Conservation (phyloP, 352 stramenopile species). For the Phytophthora colocasiae region DNA sequence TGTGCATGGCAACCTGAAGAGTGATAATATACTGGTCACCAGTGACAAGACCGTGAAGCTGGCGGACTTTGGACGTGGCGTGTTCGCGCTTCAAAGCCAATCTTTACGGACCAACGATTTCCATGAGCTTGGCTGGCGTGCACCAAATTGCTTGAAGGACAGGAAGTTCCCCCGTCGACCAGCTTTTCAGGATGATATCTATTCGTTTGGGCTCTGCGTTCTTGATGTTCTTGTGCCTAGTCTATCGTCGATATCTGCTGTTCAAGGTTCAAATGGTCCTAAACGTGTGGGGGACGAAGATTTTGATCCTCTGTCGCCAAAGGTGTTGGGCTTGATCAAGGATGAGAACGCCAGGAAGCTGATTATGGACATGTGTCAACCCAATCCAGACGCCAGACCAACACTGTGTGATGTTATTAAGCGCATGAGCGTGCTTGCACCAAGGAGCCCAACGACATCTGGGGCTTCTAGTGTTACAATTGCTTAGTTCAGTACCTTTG, state of each 20-base stretch:
- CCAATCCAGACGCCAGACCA: not conserved
- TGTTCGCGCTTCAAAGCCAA: slow-evolving; percentile 23
- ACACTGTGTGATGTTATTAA: slow-evolving; percentile 9
- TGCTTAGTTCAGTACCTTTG: too few relatives aligned
- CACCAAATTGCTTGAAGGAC: slow-evolving; percentile 10
- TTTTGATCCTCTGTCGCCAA: slow-evolving; percentile 6
- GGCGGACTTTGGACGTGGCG: slow-evolving; percentile 24
- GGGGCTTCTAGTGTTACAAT: too few relatives aligned
- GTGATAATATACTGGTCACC: slow-evolving; percentile 26
- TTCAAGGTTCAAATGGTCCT: not conserved
- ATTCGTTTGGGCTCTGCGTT: slow-evolving; percentile 29
- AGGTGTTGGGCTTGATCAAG: not conserved
- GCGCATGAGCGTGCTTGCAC: slow-evolving; percentile 5
- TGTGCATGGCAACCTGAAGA: slow-evolving; percentile 32
- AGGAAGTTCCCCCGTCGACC: slow-evolving; percentile 14
- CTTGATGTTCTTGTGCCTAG: slow-evolving; percentile 17
- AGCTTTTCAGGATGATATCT: slow-evolving; percentile 27
- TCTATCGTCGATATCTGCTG: not conserved
- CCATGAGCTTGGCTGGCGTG: slow-evolving; percentile 22
- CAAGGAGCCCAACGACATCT: too few relatives aligned
- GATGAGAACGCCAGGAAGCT: slow-evolving; percentile 2
- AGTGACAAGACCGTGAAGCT: slow-evolving; percentile 19
- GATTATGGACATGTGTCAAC: slow-evolving; percentile 19
- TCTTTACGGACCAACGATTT: slow-evolving; percentile 10
- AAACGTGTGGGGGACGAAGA: slow-evolving; percentile 14